Conservation (phyloP, 768 basidiomycete genomes). For the Dictyophora rubrovolvata region DNA sequence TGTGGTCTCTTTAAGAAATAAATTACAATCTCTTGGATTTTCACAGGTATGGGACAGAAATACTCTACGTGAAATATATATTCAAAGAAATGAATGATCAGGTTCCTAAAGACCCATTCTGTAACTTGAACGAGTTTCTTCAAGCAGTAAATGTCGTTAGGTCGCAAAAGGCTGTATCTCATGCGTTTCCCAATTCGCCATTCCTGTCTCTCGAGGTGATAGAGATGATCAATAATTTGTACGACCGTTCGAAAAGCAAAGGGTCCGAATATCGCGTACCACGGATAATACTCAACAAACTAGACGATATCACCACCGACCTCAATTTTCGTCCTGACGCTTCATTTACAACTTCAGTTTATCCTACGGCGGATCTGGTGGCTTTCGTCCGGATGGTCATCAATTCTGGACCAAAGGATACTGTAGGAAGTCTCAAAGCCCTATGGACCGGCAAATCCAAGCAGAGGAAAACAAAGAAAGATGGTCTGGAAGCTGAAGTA, state of each 20-base stretch:
- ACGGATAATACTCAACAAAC: slow-evolving; percentile 48
- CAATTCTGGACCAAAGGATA: slow-evolving; percentile 11
- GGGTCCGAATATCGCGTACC: slow-evolving; percentile 53
- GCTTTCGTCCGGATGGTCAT: slow-evolving; percentile 38
- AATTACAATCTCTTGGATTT: slow-evolving; percentile 48
- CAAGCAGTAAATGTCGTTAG: slow-evolving; percentile 32
- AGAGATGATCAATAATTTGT: slow-evolving; percentile 35
- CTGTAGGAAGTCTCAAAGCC: slow-evolving; percentile 7
- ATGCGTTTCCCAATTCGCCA: neutral
- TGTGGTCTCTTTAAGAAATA: slow-evolving; percentile 59
- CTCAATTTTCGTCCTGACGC: slow-evolving; percentile 19
- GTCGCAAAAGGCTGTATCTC: neutral
- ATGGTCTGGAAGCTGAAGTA: slow-evolving; percentile 17
- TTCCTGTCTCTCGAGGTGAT: slow-evolving; percentile 36
- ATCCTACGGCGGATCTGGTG: slow-evolving; percentile 38
- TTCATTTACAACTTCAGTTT: neutral
- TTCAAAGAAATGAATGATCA: slow-evolving; percentile 13
- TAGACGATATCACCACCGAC: slow-evolving; percentile 41
- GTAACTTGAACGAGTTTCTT: slow-evolving; percentile 52
- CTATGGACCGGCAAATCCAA: slow-evolving; percentile 7
- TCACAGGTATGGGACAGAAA: slow-evolving; percentile 23
- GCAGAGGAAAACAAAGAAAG: neutral
- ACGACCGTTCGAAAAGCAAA: slow-evolving; percentile 35
- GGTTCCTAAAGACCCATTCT: slow-evolving; percentile 70
- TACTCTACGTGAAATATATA: slow-evolving; percentile 6